Conservation (phyloP, 768 basidiomycete genomes). For the Boletus insuetus region DNA sequence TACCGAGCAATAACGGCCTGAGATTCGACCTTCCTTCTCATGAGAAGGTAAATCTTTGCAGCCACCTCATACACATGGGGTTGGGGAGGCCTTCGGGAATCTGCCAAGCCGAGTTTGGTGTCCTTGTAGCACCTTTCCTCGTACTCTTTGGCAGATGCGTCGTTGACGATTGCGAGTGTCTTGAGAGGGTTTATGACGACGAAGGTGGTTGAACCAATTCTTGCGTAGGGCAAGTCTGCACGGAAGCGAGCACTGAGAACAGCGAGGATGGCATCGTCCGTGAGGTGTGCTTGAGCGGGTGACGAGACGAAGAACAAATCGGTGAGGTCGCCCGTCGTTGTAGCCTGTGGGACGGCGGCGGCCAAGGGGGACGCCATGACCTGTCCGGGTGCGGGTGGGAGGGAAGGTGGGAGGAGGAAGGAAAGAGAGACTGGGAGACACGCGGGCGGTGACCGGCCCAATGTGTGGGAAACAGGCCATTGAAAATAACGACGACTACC, state of each 20-base stretch:
- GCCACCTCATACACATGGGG: constrained; percentile 66
- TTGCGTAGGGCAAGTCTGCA: constrained; percentile 54
- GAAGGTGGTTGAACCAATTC: constrained; percentile 46
- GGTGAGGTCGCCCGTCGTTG: constrained; percentile 45
- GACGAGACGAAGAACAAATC: constrained; percentile 42
- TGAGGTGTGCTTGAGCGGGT: constrained; percentile 45
- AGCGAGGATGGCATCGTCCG: constrained; percentile 54
- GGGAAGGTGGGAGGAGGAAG: constrained; percentile 4
- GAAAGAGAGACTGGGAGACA: too few relatives aligned
- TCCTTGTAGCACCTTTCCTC: constrained; percentile 55
- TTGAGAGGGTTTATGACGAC: constrained; percentile 62
- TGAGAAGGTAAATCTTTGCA: constrained; percentile 55
- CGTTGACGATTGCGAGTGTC: constrained; percentile 53
- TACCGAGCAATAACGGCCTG: constrained; percentile 60
- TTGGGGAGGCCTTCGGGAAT: constrained; percentile 40
- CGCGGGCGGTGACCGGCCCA: too few relatives aligned
- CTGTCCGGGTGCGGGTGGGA: background rate
- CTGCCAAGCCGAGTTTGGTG: constrained; percentile 40
- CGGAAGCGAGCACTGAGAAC: constrained; percentile 58
- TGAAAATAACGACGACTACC: too few relatives aligned
- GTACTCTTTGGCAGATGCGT: constrained; percentile 56
- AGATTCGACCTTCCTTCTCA: constrained; percentile 51
- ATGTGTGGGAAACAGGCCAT: too few relatives aligned
- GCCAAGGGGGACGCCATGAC: constrained; percentile 43
- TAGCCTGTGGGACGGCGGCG: constrained; percentile 34